Evolutionary conservation across 2,329 filamentous ascomycete species (phyloP).

Genomic region (Macrophomina pseudophaseolina): DNA sequence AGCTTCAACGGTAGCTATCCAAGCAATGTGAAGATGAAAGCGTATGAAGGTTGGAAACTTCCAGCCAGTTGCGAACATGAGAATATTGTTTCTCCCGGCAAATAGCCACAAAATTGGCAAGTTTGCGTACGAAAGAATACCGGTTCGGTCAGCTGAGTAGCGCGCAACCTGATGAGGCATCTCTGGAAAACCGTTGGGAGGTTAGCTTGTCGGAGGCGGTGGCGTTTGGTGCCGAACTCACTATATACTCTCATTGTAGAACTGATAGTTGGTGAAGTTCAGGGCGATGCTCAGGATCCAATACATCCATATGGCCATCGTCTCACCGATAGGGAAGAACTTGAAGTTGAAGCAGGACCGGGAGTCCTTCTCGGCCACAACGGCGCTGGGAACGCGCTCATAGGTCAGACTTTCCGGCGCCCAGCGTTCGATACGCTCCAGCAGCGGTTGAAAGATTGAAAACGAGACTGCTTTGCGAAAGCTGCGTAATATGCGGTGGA

Average conservation of each 20-base stretch:
- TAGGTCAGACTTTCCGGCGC: slow-evolving; percentile 1
- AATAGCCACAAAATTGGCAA: slow-evolving; percentile 63
- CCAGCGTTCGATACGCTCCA: slow-evolving; percentile 4
- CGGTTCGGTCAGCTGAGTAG: slow-evolving; percentile 14
- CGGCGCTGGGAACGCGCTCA: not conserved
- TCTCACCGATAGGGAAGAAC: slow-evolving; percentile 8
- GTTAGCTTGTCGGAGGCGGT: not conserved
- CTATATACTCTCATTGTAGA: slow-evolving; percentile 18
- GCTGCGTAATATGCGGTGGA: not conserved
- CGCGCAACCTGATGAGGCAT: not conserved
- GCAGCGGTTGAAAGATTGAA: not conserved
- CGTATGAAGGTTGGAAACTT: slow-evolving; percentile 69
- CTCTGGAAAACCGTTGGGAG: not conserved
- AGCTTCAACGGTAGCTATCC: slow-evolving; percentile 66
- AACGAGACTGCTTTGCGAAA: not conserved
- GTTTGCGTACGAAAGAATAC: slow-evolving; percentile 6
- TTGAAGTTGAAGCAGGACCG: slow-evolving; percentile 14
- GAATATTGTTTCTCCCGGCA: slow-evolving; percentile 68
- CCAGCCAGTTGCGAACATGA: slow-evolving; percentile 72
- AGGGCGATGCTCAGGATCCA: slow-evolving; percentile 10
- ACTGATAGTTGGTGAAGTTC: slow-evolving; percentile 13
- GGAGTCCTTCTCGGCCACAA: slow-evolving; percentile 12
- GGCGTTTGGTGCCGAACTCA: not conserved
- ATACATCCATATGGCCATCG: slow-evolving; percentile 1
- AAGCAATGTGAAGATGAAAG: slow-evolving; percentile 70